These are phyloP conservation scores for Sarocladium strictum DNA, from an alignment of 2,329 filamentous ascomycete species.

Conservation along the genomic window DNA sequence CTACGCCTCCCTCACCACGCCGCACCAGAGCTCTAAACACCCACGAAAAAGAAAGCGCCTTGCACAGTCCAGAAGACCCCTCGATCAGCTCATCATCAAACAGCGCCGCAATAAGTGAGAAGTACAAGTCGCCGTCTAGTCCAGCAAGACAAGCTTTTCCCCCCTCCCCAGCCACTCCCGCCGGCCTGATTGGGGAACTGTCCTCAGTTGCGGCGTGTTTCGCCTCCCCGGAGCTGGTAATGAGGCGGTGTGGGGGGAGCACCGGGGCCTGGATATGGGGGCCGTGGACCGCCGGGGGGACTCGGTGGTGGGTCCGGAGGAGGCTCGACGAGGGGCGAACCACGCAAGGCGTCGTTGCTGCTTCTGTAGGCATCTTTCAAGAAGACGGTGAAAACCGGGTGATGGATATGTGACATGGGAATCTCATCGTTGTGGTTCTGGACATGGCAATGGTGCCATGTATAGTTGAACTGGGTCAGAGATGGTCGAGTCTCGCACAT, in stretches of 20 bases:
- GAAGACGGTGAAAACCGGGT: too few species aligned
- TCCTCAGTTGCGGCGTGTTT: not conserved
- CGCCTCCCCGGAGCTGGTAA: not conserved
- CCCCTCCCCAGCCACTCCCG: too few species aligned
- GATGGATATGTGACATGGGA: not conserved
- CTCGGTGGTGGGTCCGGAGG: slow-evolving; percentile 7
- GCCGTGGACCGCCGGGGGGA: slow-evolving; percentile 7
- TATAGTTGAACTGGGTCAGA: not conserved
- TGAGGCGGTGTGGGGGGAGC: slow-evolving; percentile 7
- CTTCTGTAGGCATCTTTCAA: too few species aligned
- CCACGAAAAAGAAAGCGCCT: not conserved
- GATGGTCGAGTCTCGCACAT: not conserved
- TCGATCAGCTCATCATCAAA: not conserved
- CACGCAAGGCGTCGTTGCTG: not conserved
- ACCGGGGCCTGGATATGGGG: not conserved
- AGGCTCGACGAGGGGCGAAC: not conserved
- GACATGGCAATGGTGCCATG: not conserved
- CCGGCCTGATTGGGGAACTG: too few species aligned
- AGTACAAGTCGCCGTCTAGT: too few species aligned
- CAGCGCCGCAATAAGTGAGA: slow-evolving; percentile 5
- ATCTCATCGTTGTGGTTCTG: not conserved
- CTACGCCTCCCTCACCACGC: not conserved
- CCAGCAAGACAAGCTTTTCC: too few species aligned
- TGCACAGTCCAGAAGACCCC: not conserved
- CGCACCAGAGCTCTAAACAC: not conserved